phyloP scores from a whole-genome alignment of 2,329 filamentous ascomycete species.

The Colletotrichum karsti region DNA sequence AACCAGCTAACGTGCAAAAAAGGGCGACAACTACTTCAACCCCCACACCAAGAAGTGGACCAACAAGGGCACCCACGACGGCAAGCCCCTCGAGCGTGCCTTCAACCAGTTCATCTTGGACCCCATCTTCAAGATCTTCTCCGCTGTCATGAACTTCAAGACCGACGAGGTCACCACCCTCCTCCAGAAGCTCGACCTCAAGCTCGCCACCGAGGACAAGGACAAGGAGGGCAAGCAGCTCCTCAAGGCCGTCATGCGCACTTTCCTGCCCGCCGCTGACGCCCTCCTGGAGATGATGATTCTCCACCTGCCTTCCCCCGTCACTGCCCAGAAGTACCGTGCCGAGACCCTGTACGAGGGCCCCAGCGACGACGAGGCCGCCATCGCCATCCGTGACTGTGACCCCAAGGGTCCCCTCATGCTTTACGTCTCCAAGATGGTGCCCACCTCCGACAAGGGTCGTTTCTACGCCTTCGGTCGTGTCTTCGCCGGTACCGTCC shows the following conservation, averaged over 20 bases:
- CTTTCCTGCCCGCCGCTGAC: slow-evolving; percentile 98
- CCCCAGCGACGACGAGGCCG: slow-evolving; percentile 89
- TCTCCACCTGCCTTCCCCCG: slow-evolving; percentile 95
- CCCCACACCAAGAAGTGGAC: slow-evolving; percentile 99
- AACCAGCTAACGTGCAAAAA: slow-evolving; percentile 41
- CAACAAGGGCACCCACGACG: slow-evolving; percentile 83
- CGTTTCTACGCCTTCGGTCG: slow-evolving; percentile 99
- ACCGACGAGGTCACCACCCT: slow-evolving; percentile 87
- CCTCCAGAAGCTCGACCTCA: slow-evolving; percentile 93
- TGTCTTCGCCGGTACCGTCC: slow-evolving; percentile 99
- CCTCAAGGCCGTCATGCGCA: slow-evolving; percentile 97
- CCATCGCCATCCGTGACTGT: slow-evolving; percentile 98
- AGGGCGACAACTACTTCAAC: slow-evolving; percentile 99
- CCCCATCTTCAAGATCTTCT: slow-evolving; percentile 99
- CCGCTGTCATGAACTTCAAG: slow-evolving; percentile 97
- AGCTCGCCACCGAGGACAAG: slow-evolving; percentile 86
- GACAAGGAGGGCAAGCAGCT: slow-evolving; percentile 97
- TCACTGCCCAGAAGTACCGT: slow-evolving; percentile 97
- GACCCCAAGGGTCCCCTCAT: slow-evolving; percentile 98
- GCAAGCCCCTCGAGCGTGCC: slow-evolving; percentile 92
- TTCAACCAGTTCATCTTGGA: slow-evolving; percentile 99
- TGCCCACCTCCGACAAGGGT: slow-evolving; percentile 98
- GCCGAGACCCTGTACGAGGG: slow-evolving; percentile 99
- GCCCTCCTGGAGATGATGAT: slow-evolving; percentile 99
- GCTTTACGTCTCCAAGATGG: slow-evolving; percentile 99